Conservation (phyloP, 2,329 filamentous ascomycete species). For the Cladophialophora bantiana region DNA sequence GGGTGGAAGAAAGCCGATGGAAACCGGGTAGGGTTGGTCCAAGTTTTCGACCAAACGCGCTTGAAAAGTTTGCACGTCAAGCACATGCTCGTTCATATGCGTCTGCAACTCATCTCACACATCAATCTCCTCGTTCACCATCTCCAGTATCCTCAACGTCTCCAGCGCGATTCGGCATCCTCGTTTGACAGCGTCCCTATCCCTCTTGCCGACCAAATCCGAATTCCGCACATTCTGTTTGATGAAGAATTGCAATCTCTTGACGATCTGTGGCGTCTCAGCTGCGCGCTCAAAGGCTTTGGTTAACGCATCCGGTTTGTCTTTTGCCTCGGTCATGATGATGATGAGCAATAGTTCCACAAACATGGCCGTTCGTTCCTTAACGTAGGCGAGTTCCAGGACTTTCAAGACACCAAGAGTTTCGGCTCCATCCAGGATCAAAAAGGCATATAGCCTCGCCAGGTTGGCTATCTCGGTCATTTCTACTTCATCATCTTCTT, state of each 20-base stretch:
- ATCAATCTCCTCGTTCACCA: background rate
- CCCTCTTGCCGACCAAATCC: conserved; percentile 49
- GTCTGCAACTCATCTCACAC: conserved; percentile 9
- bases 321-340: conserved; percentile 71
- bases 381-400: conserved; percentile 79
- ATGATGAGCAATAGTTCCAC: conserved; percentile 81
- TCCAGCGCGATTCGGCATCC: conserved; percentile 51
- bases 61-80: background rate
- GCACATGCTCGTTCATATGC: background rate
- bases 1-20: background rate
- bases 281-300: conserved; percentile 69
- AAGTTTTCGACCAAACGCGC: background rate
- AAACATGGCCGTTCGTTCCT: conserved; percentile 77
- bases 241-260: conserved; percentile 80
- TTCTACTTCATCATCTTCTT: conserved; percentile 53
- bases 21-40: background rate
- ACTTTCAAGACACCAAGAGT: conserved; percentile 64
- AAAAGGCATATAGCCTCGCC: conserved; percentile 69
- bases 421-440: conserved; percentile 67
- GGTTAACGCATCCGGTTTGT: conserved; percentile 64
- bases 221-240: conserved; percentile 75
- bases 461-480: conserved; percentile 70
- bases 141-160: conserved; percentile 46
- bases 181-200: conserved; percentile 45
- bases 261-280: conserved; percentile 71